Base-by-base conservation (phyloP, 805 yeast species). In the Metschnikowia santaceciliae region DNA sequence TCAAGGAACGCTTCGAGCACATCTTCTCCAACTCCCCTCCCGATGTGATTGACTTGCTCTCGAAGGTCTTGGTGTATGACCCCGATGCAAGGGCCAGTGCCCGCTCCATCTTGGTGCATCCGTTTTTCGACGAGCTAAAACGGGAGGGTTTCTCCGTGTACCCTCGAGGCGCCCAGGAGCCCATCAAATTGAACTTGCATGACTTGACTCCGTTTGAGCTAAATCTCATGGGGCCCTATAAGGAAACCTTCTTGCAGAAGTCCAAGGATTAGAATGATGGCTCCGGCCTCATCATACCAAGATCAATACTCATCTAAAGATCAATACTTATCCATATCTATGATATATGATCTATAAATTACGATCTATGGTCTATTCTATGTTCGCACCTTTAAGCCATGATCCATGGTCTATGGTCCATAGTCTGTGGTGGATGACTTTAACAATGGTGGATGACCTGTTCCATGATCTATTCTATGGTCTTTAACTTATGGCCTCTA, bases 91-190 rank as follows among this genome's bases (percentile, higher is more conserved):
- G 99, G 67, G 79, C 89, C 53, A 78, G 86, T 42, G 92, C 98
- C 46, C 80, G 85, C 63, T 79, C 86, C 59, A 90, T 92, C 7
- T 72, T 94, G 77, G 82, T 91, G 6, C 97, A 92, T 72, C 85
- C 86, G 23, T 94, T 90, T 68, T 92, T 92, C 66, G 86, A 89
- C 66, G 96, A 91, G 63, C 77, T 92, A 59, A 86, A 92, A 66
- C 78, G 76, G 48, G 68, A 70, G 30, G 70, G 71, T 17, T 79
- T 80, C 65, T 69, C 68, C 44, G 82, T 81, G 49, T 72, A 65
- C 54, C 87, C 88, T 33, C 71, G 87, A 62, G 81, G 84, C 26
- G 61, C 73, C 2, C 61, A 63, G 37, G 67, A 67, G 32, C 72
- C 75, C 32, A 69, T 72, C 50, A 53, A 67, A 59, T 60, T 78